Percentiles rank a stretch among this genome's conserved stretches.
phyloP scores from a whole-genome alignment of 1,284 basidiomycete genomes.

The Moesziomyces antarcticus region DNA sequence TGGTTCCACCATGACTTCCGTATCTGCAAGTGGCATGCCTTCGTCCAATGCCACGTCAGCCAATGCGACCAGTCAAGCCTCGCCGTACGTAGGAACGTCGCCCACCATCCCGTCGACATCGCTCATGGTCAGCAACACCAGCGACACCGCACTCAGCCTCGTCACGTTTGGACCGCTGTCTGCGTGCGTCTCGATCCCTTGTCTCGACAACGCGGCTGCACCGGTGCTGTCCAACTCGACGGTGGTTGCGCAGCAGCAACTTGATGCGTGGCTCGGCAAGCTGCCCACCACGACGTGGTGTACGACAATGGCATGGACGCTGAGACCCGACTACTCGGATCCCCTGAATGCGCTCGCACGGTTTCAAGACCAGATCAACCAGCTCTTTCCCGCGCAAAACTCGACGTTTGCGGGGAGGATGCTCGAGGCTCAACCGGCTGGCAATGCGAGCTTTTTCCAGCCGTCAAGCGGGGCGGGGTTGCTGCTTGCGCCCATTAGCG shows the following conservation, averaged over 20 bases:
- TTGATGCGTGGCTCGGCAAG: slow-evolving; percentile 12
- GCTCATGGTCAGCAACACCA: neutral
- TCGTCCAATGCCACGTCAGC: no score
- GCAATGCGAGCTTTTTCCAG: slow-evolving; percentile 4
- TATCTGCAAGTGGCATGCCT: no score
- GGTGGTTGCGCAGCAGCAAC: neutral
- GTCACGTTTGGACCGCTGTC: slow-evolving; percentile 31
- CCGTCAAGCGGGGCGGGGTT: neutral
- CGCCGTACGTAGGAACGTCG: no score
- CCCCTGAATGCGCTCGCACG: slow-evolving; percentile 10
- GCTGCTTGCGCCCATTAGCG: neutral
- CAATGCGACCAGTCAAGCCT: no score
- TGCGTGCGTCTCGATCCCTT: slow-evolving; percentile 24
- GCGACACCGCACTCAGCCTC: slow-evolving; percentile 1
- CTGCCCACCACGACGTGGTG: slow-evolving; percentile 13
- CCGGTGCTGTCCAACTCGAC: neutral
- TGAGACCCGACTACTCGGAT: slow-evolving; percentile 22
- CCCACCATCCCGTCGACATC: neutral
- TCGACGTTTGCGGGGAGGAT: neutral
- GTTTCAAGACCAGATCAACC: slow-evolving; percentile 14
- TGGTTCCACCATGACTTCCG: no score
- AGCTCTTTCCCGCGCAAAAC: slow-evolving; percentile 5
- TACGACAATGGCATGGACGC: slow-evolving; percentile 9
- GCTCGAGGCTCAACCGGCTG: neutral
- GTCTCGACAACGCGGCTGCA: neutral